Conservation (phyloP, 2,329 filamentous ascomycete genomes). For the Akanthomyces lecanii region DNA sequence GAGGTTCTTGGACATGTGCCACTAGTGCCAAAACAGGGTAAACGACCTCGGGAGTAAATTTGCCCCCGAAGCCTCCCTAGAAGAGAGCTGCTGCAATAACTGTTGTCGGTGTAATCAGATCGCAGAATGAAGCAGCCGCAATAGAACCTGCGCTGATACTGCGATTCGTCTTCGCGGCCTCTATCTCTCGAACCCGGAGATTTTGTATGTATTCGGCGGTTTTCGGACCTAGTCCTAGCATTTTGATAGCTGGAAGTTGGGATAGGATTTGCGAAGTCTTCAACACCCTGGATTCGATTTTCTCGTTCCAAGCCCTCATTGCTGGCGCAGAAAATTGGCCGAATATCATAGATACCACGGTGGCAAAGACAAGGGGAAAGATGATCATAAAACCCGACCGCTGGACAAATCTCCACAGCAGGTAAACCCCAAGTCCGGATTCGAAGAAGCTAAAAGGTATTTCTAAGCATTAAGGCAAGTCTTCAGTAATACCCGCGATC, state of each 20-base stretch:
- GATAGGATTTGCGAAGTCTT: neutral
- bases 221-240: neutral
- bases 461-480: neutral
- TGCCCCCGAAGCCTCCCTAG: neutral
- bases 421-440: neutral
- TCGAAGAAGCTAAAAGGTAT: neutral
- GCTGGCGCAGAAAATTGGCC: neutral
- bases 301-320: neutral
- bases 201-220: neutral
- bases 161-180: neutral
- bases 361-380: neutral
- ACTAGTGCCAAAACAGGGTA: neutral
- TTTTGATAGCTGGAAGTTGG: conserved; percentile 4
- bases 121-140: neutral
- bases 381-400: neutral
- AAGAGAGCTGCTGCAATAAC: neutral
- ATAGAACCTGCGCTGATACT: neutral
- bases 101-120: neutral
- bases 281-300: neutral
- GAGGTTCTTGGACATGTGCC: neutral
- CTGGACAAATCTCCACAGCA: neutral
- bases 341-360: neutral
- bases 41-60: neutral
- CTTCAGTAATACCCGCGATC: neutral
- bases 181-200: neutral